Evolutionary conservation across 2,329 filamentous ascomycete genomes (phyloP).

Genomic region (Alternaria sp.): DNA sequence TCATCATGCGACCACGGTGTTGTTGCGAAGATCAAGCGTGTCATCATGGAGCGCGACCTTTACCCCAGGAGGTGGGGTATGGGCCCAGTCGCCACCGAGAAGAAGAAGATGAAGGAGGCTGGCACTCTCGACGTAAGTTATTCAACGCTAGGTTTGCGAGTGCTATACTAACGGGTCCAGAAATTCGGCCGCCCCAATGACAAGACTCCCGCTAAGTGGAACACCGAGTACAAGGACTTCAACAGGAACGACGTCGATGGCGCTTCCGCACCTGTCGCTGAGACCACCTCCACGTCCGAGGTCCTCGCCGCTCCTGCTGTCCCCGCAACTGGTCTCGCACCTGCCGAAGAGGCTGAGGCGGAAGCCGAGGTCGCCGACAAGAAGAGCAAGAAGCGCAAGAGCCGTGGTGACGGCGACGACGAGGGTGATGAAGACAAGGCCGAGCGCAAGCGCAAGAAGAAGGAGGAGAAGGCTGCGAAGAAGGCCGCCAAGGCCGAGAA

Average conservation of each 20-base stretch:
- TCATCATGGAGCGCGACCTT: conserved; percentile 99
- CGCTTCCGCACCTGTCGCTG: conserved; percentile 34
- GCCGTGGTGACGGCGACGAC: conserved; percentile 57
- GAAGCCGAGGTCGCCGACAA: conserved; percentile 42
- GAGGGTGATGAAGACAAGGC: conserved; percentile 58
- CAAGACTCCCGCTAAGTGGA: conserved; percentile 92
- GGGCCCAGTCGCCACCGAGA: conserved; percentile 90
- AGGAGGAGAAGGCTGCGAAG: conserved; percentile 66
- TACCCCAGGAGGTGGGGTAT: conserved; percentile 98
- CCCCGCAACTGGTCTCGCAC: conserved; percentile 37
- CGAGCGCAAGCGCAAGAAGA: conserved; percentile 72
- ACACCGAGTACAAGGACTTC: conserved; percentile 87
- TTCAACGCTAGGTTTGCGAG: neutral
- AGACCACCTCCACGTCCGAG: conserved; percentile 44
- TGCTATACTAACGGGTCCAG: conserved; percentile 52
- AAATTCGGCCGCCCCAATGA: conserved; percentile 96
- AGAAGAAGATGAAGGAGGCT: conserved; percentile 99
- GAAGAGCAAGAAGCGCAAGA: conserved; percentile 58
- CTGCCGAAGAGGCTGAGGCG: conserved; percentile 52
- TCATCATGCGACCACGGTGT: conserved; percentile 97
- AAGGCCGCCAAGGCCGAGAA: conserved; percentile 43
- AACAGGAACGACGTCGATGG: conserved; percentile 36
- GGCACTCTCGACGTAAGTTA: conserved; percentile 85
- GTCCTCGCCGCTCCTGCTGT: conserved; percentile 50
- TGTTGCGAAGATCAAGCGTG: conserved; percentile 98